phyloP scores from a whole-genome alignment of 2,329 filamentous ascomycete genomes.

The Nigrospora osmanthi region DNA sequence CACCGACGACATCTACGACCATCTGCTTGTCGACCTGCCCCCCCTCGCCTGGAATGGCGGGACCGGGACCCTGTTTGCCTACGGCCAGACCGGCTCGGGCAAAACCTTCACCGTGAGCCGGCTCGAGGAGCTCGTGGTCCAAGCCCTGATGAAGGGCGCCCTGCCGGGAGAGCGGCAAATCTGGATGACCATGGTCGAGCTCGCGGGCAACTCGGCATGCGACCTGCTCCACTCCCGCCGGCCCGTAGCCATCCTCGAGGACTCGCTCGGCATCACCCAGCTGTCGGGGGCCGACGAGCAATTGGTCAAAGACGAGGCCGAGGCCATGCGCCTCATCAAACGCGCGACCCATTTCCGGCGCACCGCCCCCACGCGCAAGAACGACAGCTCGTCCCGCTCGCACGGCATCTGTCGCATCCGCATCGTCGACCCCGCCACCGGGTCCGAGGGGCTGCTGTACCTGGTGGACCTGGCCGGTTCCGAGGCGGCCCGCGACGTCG shows the following conservation, averaged over 20 bases:
- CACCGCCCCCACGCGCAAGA: constrained; percentile 35
- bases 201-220: constrained; percentile 26
- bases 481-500: constrained; percentile 35
- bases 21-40: constrained; percentile 31
- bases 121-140: constrained; percentile 30
- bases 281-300: constrained; percentile 34
- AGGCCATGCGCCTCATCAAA: constrained; percentile 25
- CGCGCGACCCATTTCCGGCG: constrained; percentile 28
- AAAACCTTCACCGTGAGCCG: constrained; percentile 36
- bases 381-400: constrained; percentile 38
- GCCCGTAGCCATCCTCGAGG: constrained; percentile 34
- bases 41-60: constrained; percentile 38
- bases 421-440: constrained; percentile 22
- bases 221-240: constrained; percentile 34
- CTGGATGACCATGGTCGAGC: constrained; percentile 27
- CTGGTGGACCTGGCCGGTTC: constrained; percentile 39
- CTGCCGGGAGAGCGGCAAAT: constrained; percentile 19
- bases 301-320: constrained; percentile 16
- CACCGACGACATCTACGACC: constrained; percentile 31
- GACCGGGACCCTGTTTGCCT: constrained; percentile 39
- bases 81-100: constrained; percentile 41
- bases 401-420: constrained; percentile 40
- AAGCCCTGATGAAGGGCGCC: constrained; percentile 19
- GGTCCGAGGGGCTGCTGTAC: constrained; percentile 31
- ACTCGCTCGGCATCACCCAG: constrained; percentile 34